Percentiles rank a stretch among this genome's conserved stretches.
phyloP scores from a whole-genome alignment of 2,329 filamentous ascomycete species.

The Colletotrichum gloeosporioides region DNA sequence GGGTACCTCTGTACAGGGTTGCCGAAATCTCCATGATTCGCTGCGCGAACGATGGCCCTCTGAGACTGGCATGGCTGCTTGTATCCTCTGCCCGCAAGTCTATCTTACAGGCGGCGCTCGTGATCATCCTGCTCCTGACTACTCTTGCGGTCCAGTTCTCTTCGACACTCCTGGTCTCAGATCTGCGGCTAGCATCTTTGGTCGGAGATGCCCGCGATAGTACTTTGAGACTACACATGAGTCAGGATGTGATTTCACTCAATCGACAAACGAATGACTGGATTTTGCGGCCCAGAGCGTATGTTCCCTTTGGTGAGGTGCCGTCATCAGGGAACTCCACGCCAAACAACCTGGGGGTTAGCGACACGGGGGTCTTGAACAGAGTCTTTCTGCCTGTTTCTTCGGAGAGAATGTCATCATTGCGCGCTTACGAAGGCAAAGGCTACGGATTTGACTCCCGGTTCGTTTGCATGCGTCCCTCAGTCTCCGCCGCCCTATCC shows the following conservation, averaged over 20 bases:
- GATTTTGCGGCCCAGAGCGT: neutral
- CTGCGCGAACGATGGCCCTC: constrained; percentile 25
- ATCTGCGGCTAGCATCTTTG: neutral
- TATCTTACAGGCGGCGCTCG: neutral
- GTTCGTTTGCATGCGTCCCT: neutral
- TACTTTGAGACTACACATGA: neutral
- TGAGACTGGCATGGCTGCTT: constrained; percentile 24
- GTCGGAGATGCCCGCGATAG: neutral
- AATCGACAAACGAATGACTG: constrained; percentile 3
- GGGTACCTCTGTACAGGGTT: constrained; percentile 25
- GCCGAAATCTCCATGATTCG: constrained; percentile 28
- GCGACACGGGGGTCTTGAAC: neutral
- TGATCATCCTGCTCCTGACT: neutral
- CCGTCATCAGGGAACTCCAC: neutral
- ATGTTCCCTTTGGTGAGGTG: neutral
- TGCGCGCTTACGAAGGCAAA: neutral
- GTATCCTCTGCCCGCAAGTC: constrained; percentile 8
- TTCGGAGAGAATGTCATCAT: neutral
- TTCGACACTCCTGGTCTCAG: neutral
- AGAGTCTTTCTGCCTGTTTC: neutral
- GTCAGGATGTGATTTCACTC: neutral
- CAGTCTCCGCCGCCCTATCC: neutral
- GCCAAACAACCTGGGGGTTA: neutral
- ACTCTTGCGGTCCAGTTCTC: neutral
- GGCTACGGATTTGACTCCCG: neutral